A percentile compares a stretch with the other conserved stretches of the same genome.
Conservation (phyloP, 768 basidiomycete genomes). For the Pleurotus cornucopiae region DNA sequence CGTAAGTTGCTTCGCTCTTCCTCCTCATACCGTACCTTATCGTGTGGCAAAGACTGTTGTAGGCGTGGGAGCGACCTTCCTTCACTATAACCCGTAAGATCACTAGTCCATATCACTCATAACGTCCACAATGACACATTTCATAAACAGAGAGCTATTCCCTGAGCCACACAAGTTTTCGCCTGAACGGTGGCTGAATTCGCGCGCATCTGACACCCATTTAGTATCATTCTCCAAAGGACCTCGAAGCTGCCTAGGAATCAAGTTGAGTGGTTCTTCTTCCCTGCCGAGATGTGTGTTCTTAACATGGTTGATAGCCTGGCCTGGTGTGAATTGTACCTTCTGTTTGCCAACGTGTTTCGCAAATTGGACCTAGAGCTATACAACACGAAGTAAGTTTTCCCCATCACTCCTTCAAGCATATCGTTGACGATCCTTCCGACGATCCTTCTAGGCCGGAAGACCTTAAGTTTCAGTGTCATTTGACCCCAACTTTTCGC, state of each 20-base stretch:
- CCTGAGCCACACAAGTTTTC: constrained; percentile 31
- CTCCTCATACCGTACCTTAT: background rate
- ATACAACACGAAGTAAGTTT: constrained; percentile 27
- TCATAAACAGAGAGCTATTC: constrained; percentile 22
- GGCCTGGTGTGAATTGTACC: constrained; percentile 39
- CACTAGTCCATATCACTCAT: background rate
- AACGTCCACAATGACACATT: background rate
- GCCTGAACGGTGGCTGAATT: constrained; percentile 40
- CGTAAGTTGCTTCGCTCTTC: constrained; percentile 21
- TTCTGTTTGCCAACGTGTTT: constrained; percentile 36
- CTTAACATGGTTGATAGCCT: constrained; percentile 22
- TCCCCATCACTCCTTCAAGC: background rate
- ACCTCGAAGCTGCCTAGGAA: constrained; percentile 39
- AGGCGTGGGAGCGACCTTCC: constrained; percentile 30
- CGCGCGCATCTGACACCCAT: constrained; percentile 27
- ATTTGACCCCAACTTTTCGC: constrained; percentile 9
- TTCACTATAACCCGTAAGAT: constrained; percentile 28
- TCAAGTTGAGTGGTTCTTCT: constrained; percentile 27
- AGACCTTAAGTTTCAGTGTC: constrained; percentile 11
- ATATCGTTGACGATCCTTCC: background rate
- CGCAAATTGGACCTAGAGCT: constrained; percentile 29
- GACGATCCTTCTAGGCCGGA: constrained; percentile 3
- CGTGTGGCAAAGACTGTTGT: constrained; percentile 31
- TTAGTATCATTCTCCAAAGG: constrained; percentile 41
- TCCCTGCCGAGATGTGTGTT: background rate